Percentiles rank a stretch among this genome's conserved stretches.
These are phyloP conservation scores for Meyerozyma carpophila DNA, from an alignment of 1,139 yeast species.

Conservation along the genomic window DNA sequence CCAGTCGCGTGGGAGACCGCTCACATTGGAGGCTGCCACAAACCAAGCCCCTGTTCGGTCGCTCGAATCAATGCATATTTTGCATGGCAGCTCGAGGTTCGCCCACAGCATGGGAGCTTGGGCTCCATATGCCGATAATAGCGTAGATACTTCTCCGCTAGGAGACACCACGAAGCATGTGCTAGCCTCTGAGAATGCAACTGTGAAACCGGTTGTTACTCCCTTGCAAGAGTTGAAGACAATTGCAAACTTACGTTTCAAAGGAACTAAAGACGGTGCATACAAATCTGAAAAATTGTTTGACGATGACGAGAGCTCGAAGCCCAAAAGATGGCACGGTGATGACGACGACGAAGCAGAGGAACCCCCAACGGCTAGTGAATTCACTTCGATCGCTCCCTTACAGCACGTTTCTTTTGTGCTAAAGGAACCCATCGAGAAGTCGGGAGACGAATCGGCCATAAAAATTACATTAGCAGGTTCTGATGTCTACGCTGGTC, in stretches of 20 bases:
- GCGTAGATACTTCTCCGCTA: constrained; percentile 59
- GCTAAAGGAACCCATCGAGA: constrained; percentile 22
- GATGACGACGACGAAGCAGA: constrained; percentile 16
- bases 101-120: constrained; percentile 60
- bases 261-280: constrained; percentile 40
- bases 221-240: constrained; percentile 19
- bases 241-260: constrained; percentile 51
- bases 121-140: constrained; percentile 64
- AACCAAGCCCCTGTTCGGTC: constrained; percentile 49
- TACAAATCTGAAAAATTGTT: constrained; percentile 28
- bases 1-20: constrained; percentile 27
- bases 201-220: not conserved
- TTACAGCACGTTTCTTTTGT: constrained; percentile 45
- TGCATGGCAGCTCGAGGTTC: constrained; percentile 58
- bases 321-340: constrained; percentile 9
- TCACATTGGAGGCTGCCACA: constrained; percentile 19
- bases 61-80: constrained; percentile 47
- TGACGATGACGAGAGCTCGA: constrained; percentile 23
- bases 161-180: constrained; percentile 31
- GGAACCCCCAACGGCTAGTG: constrained; percentile 19
- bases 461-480: constrained; percentile 58
- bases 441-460: constrained; percentile 12
- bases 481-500: constrained; percentile 73
- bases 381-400: constrained; percentile 50
- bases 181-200: not conserved